These are phyloP conservation scores for Tephrocybe rancida DNA, from an alignment of 768 basidiomycete species.

Conservation along the genomic window DNA sequence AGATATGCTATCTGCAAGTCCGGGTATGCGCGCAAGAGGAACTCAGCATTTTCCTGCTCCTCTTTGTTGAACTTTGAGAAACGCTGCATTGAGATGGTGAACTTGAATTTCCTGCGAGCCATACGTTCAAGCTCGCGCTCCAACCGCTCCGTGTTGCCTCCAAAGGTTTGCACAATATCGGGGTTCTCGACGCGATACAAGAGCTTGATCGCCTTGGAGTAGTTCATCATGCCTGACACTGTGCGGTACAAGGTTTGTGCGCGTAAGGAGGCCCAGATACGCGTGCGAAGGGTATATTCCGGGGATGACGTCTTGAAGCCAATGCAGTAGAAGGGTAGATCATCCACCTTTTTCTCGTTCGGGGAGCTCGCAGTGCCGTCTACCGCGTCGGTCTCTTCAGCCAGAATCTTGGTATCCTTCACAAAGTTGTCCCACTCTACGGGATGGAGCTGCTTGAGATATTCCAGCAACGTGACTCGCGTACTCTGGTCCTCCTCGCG, in stretches of 20 bases:
- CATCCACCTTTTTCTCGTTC: conserved; percentile 90
- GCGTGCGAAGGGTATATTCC: conserved; percentile 97
- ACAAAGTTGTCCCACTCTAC: conserved; percentile 99
- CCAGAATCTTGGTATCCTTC: conserved; percentile 98
- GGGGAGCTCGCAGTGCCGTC: conserved; percentile 54
- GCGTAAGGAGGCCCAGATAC: conserved; percentile 98
- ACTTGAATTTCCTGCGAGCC: conserved; percentile 98
- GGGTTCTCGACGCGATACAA: conserved; percentile 99
- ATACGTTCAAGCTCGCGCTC: conserved; percentile 97
- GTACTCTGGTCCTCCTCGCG: conserved; percentile 97
- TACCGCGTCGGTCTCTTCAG: conserved; percentile 76
- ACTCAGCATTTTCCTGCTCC: conserved; percentile 97
- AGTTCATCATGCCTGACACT: conserved; percentile 99
- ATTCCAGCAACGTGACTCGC: conserved; percentile 95
- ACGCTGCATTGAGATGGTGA: conserved; percentile 97
- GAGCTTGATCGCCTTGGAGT: conserved; percentile 99
- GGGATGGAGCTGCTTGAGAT: conserved; percentile 97
- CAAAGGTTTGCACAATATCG: conserved; percentile 93
- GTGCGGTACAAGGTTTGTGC: conserved; percentile 99
- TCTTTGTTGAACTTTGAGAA: conserved; percentile 99
- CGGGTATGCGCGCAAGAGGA: conserved; percentile 95
- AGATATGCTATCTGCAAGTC: conserved; percentile 98
- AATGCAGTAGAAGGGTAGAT: conserved; percentile 98
- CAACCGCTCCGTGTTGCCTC: conserved; percentile 93
- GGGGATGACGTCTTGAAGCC: conserved; percentile 99